Evolutionary conservation across 2,329 filamentous ascomycete species (phyloP).

Genomic region (Hypoxylon sp.): DNA sequence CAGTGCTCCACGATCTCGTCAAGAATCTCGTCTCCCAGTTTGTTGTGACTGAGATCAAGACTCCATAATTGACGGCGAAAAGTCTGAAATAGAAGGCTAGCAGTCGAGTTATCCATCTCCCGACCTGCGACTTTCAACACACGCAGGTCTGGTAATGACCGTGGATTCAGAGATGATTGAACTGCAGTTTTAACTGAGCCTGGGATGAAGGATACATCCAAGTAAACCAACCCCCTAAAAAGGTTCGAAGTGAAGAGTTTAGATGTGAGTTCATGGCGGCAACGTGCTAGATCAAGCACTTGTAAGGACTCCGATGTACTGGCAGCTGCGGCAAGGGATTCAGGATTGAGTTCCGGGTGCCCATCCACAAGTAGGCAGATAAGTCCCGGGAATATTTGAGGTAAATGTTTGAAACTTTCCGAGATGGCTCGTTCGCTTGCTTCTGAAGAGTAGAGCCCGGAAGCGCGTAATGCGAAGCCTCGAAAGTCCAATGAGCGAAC

Average conservation of each 20-base stretch:
- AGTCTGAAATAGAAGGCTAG: slow-evolving; percentile 55
- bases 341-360: slow-evolving; percentile 62
- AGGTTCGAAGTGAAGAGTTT: slow-evolving; percentile 58
- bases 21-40: slow-evolving; percentile 64
- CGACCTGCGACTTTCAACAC: slow-evolving; percentile 67
- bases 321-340: slow-evolving; percentile 53
- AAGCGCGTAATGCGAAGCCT: slow-evolving; percentile 58
- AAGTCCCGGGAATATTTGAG: slow-evolving; percentile 61
- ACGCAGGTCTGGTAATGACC: slow-evolving; percentile 63
- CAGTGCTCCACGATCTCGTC: slow-evolving; percentile 54
- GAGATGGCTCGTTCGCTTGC: slow-evolving; percentile 57
- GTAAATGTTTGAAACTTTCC: slow-evolving; percentile 58
- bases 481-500: slow-evolving; percentile 66
- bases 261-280: slow-evolving; percentile 58
- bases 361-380: slow-evolving; percentile 65
- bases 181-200: slow-evolving; percentile 61
- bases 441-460: slow-evolving; percentile 60
- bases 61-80: slow-evolving; percentile 67
- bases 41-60: slow-evolving; percentile 68
- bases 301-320: slow-evolving; percentile 49
- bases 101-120: slow-evolving; percentile 62
- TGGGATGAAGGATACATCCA: slow-evolving; percentile 67
- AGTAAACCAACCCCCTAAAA: slow-evolving; percentile 63
- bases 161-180: slow-evolving; percentile 53
- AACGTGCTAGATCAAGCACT: slow-evolving; percentile 64